Base-by-base conservation (phyloP, 768 basidiomycete genomes). In the Leccinum rimulosum region DNA sequence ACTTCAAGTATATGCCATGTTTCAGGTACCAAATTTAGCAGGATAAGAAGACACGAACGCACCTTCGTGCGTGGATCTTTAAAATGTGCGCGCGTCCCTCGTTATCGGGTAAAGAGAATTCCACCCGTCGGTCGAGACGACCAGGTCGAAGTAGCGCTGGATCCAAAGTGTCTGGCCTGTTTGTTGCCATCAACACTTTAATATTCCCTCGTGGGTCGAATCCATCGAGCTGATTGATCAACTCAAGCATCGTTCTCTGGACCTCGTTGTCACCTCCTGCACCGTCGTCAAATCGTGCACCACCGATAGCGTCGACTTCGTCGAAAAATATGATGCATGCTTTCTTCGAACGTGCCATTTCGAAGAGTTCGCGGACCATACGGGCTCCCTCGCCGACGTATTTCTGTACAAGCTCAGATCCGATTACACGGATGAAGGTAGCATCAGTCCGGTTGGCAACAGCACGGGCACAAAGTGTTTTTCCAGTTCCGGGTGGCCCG, bases 241-340 rank as follows among this genome's bases (percentile, higher is more conserved):
- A 77, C 76, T 99, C 97, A 79, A 99, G 79, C 97, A 99, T 99
- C 11, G 97, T 99, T 72, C 97, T 79, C 76, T 99, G 97, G 47
- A 99, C 97, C 70, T 99, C 97, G 68, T 99, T 98, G 65, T 99
- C 97, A 33, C 97, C 97, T 36, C 97, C 97, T 33, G 95, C 97
- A 56, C 97, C 97, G 70, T 99, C 97, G 68, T 98, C 97, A 68
- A 96, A 97, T 52, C 97, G 85, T 17, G 97, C 97, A 56, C 97
- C 97, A 72, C 97, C 97, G 61, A 98, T 93, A 50, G 97, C 97
- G 67, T 98, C 97, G 14, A 99, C 86, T 80, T 98, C 97, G 66
- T 99, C 97, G 64, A 99, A 98, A 78, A 99, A 99, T 70, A 99
- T 98, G 71, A 99, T 98, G 70, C 97, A 98, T 1, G 97, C 97